These are phyloP conservation scores for Cicer pinnatifidum DNA, from an alignment of 306 rosid species.

Conservation along the genomic window DNA sequence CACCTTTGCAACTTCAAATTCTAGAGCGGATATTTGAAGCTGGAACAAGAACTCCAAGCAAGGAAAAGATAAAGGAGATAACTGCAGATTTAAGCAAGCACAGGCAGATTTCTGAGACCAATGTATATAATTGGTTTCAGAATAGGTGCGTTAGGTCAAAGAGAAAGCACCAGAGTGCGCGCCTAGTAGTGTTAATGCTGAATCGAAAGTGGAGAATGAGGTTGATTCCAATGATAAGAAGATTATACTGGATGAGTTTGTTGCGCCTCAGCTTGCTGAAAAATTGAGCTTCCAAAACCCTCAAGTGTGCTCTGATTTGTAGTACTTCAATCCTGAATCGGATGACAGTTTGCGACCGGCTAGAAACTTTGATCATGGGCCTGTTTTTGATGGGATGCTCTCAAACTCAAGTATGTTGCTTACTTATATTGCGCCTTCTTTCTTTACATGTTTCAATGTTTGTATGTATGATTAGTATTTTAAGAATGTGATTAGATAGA, in stretches of 20 bases:
- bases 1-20: constrained; percentile 79
- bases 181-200: constrained; percentile 48
- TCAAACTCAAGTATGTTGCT: constrained; percentile 58
- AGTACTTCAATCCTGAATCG: constrained; percentile 65
- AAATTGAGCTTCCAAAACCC: constrained; percentile 67
- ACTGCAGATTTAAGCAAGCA: constrained; percentile 79
- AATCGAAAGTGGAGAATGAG: constrained; percentile 81
- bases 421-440: constrained; percentile 5
- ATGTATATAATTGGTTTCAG: constrained; percentile 96
- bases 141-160: constrained; percentile 91
- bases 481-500: not conserved
- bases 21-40: constrained; percentile 78
- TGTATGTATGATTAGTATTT: constrained; percentile 8
- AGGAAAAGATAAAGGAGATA: constrained; percentile 90
- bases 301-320: constrained; percentile 65
- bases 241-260: constrained; percentile 59
- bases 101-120: constrained; percentile 84
- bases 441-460: not conserved
- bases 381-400: constrained; percentile 72
- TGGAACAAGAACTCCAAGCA: constrained; percentile 84
- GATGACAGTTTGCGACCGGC: constrained; percentile 57
- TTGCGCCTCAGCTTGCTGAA: constrained; percentile 59
- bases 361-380: constrained; percentile 56
- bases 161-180: constrained; percentile 71
- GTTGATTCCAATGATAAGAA: constrained; percentile 83